Conservation (phyloP, 371 early-diverging fungal species). For the Smittium culicis region DNA sequence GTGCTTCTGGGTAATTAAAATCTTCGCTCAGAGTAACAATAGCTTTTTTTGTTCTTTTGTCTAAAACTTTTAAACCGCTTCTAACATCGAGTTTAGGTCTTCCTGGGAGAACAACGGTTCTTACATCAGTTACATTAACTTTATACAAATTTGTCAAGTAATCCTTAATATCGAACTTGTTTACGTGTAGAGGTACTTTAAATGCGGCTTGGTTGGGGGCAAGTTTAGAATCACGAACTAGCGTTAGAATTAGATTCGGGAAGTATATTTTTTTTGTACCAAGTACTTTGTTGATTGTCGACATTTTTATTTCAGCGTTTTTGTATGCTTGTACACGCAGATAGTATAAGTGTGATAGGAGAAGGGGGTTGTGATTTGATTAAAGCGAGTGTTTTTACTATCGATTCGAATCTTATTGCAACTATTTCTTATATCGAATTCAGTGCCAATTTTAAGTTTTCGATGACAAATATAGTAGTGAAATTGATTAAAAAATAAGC, state of each 20-base stretch:
- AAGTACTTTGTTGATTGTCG: slow-evolving; percentile 32
- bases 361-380: too few relatives aligned
- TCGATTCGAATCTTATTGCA: too few relatives aligned
- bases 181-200: slow-evolving; percentile 76
- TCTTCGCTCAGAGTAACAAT: slow-evolving; percentile 76
- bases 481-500: too few relatives aligned
- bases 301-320: slow-evolving; percentile 19
- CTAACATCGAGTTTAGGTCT: slow-evolving; percentile 36
- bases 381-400: too few relatives aligned
- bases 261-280: slow-evolving; percentile 62
- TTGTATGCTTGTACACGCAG: too few relatives aligned
- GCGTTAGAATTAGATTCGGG: slow-evolving; percentile 74
- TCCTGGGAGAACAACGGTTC: slow-evolving; percentile 73
- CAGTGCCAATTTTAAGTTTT: too few relatives aligned
- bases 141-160: slow-evolving; percentile 77
- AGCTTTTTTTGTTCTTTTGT: slow-evolving; percentile 70
- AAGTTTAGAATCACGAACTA: slow-evolving; percentile 60
- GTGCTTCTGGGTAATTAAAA: slow-evolving; percentile 64
- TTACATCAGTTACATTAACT: slow-evolving; percentile 67
- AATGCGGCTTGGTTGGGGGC: slow-evolving; percentile 86
- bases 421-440: too few relatives aligned
- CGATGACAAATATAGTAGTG: too few relatives aligned
- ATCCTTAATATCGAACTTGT: slow-evolving; percentile 86
- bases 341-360: too few relatives aligned
- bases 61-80: slow-evolving; percentile 34